Conservation (phyloP, 768 basidiomycete species). For the Hygrophoropsis aurantiaca region DNA sequence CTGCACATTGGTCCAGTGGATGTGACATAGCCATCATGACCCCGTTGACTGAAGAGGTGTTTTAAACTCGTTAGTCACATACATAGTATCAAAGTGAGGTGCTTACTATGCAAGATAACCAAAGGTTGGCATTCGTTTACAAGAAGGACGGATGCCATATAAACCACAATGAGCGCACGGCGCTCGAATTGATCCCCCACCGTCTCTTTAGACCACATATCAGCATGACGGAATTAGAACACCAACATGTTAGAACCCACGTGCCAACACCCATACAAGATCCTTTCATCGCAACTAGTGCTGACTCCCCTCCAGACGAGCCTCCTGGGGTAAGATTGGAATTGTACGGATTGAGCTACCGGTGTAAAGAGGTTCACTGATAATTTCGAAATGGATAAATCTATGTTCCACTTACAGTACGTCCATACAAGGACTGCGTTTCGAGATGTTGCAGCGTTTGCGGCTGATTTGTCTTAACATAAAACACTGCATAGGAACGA, state of each 20-base stretch:
- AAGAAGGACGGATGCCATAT: slow-evolving; percentile 36
- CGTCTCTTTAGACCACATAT: too few species aligned
- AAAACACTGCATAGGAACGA: slow-evolving; percentile 31
- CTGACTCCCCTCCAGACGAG: slow-evolving; percentile 46
- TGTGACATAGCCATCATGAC: not conserved
- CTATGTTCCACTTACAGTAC: slow-evolving; percentile 1
- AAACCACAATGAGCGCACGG: slow-evolving; percentile 31
- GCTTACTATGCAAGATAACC: not conserved
- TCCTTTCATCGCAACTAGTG: slow-evolving; percentile 40
- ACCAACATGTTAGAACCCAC: slow-evolving; percentile 3
- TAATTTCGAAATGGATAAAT: slow-evolving; percentile 9
- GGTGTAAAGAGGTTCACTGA: slow-evolving; percentile 27
- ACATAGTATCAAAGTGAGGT: not conserved
- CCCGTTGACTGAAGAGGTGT: not conserved
- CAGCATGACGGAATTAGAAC: not conserved
- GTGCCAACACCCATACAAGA: slow-evolving; percentile 40
- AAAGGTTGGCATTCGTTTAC: slow-evolving; percentile 24
- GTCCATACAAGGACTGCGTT: slow-evolving; percentile 25
- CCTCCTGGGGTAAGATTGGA: slow-evolving; percentile 39
- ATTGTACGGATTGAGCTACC: slow-evolving; percentile 39
- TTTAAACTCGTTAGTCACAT: not conserved
- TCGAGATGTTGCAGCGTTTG: slow-evolving; percentile 35
- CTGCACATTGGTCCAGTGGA: not conserved
- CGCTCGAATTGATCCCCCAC: slow-evolving; percentile 30
- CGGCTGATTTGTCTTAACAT: slow-evolving; percentile 34